Evolutionary conservation across 106 monocot genomes (phyloP), one percentile per base, ranked within the genome.

Genomic region (Allium fistulosum): DNA sequence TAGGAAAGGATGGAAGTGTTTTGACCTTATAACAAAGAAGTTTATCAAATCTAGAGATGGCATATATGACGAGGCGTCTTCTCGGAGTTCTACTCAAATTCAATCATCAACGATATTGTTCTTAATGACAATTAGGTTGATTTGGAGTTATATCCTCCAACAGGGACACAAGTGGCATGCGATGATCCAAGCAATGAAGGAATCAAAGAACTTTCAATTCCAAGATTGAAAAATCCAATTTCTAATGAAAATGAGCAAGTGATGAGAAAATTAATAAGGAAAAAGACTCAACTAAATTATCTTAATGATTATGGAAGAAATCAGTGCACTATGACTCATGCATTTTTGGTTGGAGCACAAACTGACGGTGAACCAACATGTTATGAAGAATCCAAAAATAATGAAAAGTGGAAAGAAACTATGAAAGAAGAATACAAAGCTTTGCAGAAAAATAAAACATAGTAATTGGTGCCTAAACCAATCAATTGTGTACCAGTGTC

Each of bases 381-480:
- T 53, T 68, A 72, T 52, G 26, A 72, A 50, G 48, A 62, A 62
- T 60, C 71, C 6, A 62, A 72, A 10, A 10, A 13, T 10, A 7
- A 9, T 52, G 18, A 49, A 52, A 49, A 62, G 37, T 72, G 71
- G 61, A 37, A 17, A 9, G 5, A 49, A 48, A 46, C 8, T 6
- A 65, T 65, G 65, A 49, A 65, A 17, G 65, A 62, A 10, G 65
- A 49, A 17, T 53, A 65, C 49, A 37, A 7, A 9, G 9, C 8
- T 49, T 17, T 17, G 47, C 13, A 8, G 1, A 48, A 65, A 9
- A 65, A 65, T 49, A 16, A 65, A 49, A 49, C 48, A 16, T 65
- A 2, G 16, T 14, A 49, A 48, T 49, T 65, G 16, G 65, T 49
- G 11, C 49, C n/a, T 6, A 65, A n/a, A 7, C 49, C 65, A 9